Percentiles rank a stretch among this genome's conserved stretches.
Conservation (phyloP, 2,329 filamentous ascomycete species). For the Diplodia mutila region DNA sequence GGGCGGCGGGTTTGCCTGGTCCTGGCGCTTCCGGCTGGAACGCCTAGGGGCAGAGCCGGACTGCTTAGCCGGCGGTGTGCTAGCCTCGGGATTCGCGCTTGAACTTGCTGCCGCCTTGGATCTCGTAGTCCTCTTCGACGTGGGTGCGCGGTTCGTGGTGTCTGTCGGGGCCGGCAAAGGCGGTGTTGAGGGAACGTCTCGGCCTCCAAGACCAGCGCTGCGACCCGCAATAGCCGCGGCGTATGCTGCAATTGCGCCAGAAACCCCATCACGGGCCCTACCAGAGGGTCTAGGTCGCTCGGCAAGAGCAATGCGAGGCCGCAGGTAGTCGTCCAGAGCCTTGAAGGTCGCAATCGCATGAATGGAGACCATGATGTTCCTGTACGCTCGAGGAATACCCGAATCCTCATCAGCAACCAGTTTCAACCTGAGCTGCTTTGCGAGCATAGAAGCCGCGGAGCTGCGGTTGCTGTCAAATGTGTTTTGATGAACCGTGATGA, state of each 20-base stretch:
- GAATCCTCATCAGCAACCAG: conserved; percentile 88
- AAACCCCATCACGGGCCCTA: conserved; percentile 64
- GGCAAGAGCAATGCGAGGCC: conserved; percentile 81
- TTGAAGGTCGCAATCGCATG: conserved; percentile 99
- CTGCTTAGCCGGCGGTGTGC: conserved; percentile 61
- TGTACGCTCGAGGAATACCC: conserved; percentile 83
- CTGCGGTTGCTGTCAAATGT: conserved; percentile 86
- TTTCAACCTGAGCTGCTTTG: conserved; percentile 89
- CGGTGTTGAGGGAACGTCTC: conserved; percentile 35
- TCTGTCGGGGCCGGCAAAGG: conserved; percentile 43
- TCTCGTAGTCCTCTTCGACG: conserved; percentile 38
- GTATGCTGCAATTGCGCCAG: conserved; percentile 74
- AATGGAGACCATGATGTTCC: conserved; percentile 97
- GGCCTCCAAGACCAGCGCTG: conserved; percentile 38
- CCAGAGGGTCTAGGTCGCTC: conserved; percentile 68
- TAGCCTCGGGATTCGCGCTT: conserved; percentile 49
- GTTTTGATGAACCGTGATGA: conserved; percentile 92
- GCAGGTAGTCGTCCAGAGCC: conserved; percentile 90
- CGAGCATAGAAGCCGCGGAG: conserved; percentile 92
- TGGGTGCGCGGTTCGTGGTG: conserved; percentile 34
- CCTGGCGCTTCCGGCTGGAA: conserved; percentile 61
- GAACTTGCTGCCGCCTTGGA: conserved; percentile 46
- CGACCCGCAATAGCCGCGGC: conserved; percentile 71
- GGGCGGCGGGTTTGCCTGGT: conserved; percentile 54
- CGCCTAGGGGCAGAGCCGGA: conserved; percentile 55